Evolutionary conservation across 2,329 filamentous ascomycete genomes (phyloP), one percentile per base, ranked within the genome.

Genomic region (Arthrobotrys conoides): DNA sequence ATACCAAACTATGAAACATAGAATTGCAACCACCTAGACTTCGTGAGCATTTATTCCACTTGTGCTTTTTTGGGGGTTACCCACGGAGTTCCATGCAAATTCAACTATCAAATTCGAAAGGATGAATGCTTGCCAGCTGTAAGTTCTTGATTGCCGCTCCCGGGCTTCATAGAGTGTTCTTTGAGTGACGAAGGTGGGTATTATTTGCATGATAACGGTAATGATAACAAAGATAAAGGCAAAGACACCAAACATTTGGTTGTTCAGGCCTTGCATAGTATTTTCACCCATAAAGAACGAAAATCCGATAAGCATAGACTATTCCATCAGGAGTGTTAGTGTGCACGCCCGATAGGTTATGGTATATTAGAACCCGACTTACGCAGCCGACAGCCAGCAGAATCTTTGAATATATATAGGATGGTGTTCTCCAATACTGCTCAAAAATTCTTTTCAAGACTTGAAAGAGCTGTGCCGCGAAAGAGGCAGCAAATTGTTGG

Each of bases 401-500:
- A 0, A 87, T 83, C 87, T 97, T 97, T 82, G 92, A 91, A 86
- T 95, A 96, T 84, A 97, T 94, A 86, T 97, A 97, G 4, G 90
- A 88, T 0, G 94, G 94, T 0, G 91, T 94, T 76, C 94, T 91
- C 93, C 94, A 97, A 88, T 96, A 96, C 84, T 97, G 93, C 83
- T 94, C 89, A 86, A 96, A 96, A 27, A 95, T 91, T 82, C 94
- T 92, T 80, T 88, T 84, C 16, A 89, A 87, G 71, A 93, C 92
- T 82, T 91, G 87, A 69, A 84, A 85, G 44, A 95, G 85, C 84
- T 97, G 94, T 5, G 86, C 82, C 49, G 81, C 82, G 83, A 96
- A 93, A 0, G 92, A 89, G 4, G 93, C 92, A 1, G 94, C 93
- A 79, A 96, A 97, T 84, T 97, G 93, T 79, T 89, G 88, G 84